A percentile compares a stretch with the other conserved stretches of the same genome.
These are phyloP conservation scores for Magnusiomyces magnusii DNA, from an alignment of 1,139 yeast genomes.

Conservation along the genomic window DNA sequence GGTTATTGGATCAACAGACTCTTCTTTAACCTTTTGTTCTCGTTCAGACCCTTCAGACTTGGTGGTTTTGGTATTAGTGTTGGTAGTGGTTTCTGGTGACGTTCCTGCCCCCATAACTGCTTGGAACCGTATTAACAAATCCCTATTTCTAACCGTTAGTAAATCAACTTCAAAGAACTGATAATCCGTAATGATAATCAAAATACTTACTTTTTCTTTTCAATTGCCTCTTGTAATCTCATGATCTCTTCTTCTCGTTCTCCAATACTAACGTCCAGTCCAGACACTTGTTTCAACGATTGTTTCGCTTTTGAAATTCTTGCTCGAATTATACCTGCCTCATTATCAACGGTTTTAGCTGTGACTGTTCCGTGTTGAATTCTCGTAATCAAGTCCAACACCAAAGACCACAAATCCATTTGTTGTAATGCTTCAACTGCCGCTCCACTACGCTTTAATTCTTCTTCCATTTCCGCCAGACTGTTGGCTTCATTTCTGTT, in stretches of 20 bases:
- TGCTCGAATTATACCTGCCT: constrained; percentile 13
- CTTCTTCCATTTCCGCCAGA: constrained; percentile 5
- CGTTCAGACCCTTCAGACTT: background rate
- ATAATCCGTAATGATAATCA: no score
- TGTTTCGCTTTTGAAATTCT: constrained; percentile 9
- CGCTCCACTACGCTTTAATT: constrained; percentile 6
- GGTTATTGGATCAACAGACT: background rate
- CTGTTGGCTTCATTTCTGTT: background rate
- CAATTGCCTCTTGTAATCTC: constrained; percentile 10
- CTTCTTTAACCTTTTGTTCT: background rate
- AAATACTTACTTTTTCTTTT: constrained; percentile 15
- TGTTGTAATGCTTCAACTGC: constrained; percentile 12
- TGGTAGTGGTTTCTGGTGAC: background rate
- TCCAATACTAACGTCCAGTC: constrained; percentile 12
- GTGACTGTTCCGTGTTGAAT: constrained; percentile 15
- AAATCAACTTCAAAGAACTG: background rate
- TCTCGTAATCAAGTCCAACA: constrained; percentile 14
- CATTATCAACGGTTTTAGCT: constrained; percentile 17
- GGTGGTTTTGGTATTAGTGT: background rate
- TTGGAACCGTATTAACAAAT: constrained; percentile 25
- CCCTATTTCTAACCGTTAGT: background rate
- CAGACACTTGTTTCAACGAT: constrained; percentile 4
- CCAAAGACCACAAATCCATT: constrained; percentile 15
- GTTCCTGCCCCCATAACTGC: constrained; percentile 23
- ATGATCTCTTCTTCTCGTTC: constrained; percentile 12